Evolutionary conservation across 495 filamentous ascomycete genomes (phyloP).

Genomic region (Talaromyces wortmannii): DNA sequence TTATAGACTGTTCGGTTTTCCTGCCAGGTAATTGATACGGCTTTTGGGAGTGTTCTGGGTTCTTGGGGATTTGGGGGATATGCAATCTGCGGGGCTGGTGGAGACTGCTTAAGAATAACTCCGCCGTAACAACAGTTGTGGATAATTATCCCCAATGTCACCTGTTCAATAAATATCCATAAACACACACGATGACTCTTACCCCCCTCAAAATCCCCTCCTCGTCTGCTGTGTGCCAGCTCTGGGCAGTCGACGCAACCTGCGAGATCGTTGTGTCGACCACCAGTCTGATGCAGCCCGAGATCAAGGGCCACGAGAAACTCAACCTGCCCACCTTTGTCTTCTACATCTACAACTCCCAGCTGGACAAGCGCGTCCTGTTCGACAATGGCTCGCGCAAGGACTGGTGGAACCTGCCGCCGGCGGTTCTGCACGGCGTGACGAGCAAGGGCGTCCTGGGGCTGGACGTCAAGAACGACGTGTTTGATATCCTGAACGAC

Average conservation of each 20-base stretch:
- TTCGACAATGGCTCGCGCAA: background rate
- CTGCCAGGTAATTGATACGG: too few species aligned
- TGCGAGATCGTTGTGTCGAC: background rate
- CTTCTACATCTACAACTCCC: slow-evolving; percentile 1
- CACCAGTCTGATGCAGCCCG: background rate
- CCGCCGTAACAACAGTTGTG: too few species aligned
- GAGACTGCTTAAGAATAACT: too few species aligned
- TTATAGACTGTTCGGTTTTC: too few species aligned
- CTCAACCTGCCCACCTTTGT: slow-evolving; percentile 1
- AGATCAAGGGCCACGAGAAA: background rate
- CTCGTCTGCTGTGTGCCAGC: background rate
- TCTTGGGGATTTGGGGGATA: too few species aligned
- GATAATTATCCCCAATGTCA: too few species aligned
- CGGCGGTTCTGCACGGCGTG: background rate
- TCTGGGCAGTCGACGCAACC: background rate
- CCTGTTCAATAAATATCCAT: too few species aligned
- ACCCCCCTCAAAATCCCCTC: background rate
- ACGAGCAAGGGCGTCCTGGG: background rate
- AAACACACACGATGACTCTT: background rate
- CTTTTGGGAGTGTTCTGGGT: too few species aligned
- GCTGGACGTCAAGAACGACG: background rate
- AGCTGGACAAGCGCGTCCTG: background rate
- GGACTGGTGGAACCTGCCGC: slow-evolving; percentile 2
- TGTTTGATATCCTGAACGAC: background rate
- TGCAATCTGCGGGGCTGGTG: too few species aligned